A percentile compares a stretch with the other conserved stretches of the same genome.
These are phyloP conservation scores for Aspergillus hiratsukae DNA, from an alignment of 2,329 filamentous ascomycete genomes.

Conservation along the genomic window DNA sequence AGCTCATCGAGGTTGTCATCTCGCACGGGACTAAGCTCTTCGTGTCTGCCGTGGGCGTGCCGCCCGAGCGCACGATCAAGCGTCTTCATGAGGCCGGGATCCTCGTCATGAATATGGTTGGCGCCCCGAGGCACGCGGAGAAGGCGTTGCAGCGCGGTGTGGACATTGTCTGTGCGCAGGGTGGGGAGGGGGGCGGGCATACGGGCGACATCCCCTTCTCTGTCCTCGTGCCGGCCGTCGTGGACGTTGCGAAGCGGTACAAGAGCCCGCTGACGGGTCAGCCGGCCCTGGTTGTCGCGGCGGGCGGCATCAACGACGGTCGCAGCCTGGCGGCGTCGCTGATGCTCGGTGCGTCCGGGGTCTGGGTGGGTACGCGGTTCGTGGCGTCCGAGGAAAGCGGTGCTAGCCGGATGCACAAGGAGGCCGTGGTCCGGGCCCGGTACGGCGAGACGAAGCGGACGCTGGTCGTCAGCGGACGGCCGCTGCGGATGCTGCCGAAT, in stretches of 20 bases:
- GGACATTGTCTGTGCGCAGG: slow-evolving; percentile 88
- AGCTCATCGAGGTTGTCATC: slow-evolving; percentile 82
- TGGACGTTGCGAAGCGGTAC: slow-evolving; percentile 74
- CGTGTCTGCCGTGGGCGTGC: slow-evolving; percentile 83
- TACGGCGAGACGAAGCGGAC: slow-evolving; percentile 80
- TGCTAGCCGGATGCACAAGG: slow-evolving; percentile 77
- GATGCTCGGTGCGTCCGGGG: slow-evolving; percentile 82
- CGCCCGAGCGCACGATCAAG: slow-evolving; percentile 68
- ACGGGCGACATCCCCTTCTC: slow-evolving; percentile 82
- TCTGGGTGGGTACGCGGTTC: slow-evolving; percentile 94
- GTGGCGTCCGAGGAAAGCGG: slow-evolving; percentile 78
- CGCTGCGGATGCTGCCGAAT: slow-evolving; percentile 74
- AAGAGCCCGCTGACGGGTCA: slow-evolving; percentile 65
- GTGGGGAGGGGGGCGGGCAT: slow-evolving; percentile 89
- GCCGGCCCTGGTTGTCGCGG: slow-evolving; percentile 76
- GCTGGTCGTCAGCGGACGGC: slow-evolving; percentile 75
- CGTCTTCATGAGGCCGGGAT: slow-evolving; percentile 74
- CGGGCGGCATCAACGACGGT: slow-evolving; percentile 82
- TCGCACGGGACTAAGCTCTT: slow-evolving; percentile 80
- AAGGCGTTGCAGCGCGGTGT: slow-evolving; percentile 84
- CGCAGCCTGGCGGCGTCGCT: slow-evolving; percentile 73
- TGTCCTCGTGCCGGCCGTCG: slow-evolving; percentile 82
- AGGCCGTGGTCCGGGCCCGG: slow-evolving; percentile 71
- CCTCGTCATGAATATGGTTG: slow-evolving; percentile 95
- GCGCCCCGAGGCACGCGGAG: slow-evolving; percentile 81